Evolutionary conservation across 805 yeast genomes (phyloP).

Genomic region (Torulaspora microellipsoides): DNA sequence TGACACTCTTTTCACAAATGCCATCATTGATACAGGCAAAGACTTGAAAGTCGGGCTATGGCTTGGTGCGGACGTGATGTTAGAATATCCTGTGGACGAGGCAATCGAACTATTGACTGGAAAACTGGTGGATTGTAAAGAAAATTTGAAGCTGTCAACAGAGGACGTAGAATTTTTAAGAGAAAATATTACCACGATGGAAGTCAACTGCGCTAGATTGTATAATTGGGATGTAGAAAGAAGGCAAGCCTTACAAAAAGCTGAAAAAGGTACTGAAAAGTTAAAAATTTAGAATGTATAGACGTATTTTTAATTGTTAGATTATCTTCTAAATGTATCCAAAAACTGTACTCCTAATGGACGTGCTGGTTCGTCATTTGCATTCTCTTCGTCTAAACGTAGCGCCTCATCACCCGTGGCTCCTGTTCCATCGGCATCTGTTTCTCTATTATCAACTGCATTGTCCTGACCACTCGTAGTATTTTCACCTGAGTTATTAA

Average conservation of each 20-base stretch:
- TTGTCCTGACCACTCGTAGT: conserved; percentile 22
- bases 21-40: conserved; percentile 58
- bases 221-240: conserved; percentile 86
- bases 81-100: conserved; percentile 87
- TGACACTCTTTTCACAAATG: conserved; percentile 86
- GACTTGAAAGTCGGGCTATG: conserved; percentile 65
- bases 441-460: conserved; percentile 29
- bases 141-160: conserved; percentile 54
- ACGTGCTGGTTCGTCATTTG: conserved; percentile 57
- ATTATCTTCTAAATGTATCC: conserved; percentile 50
- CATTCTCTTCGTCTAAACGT: conserved; percentile 31
- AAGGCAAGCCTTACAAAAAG: conserved; percentile 46
- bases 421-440: conserved; percentile 15
- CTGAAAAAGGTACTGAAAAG: conserved; percentile 40
- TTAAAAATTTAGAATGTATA: conserved; percentile 21
- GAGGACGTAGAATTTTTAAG: conserved; percentile 88
- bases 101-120: conserved; percentile 66
- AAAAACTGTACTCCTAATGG: conserved; percentile 57
- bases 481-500: conserved; percentile 4
- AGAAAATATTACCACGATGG: conserved; percentile 95
- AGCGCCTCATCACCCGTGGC: conserved; percentile 9
- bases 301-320: not conserved
- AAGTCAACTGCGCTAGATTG: conserved; percentile 91
- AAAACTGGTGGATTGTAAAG: conserved; percentile 59
- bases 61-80: conserved; percentile 98